phyloP scores from a whole-genome alignment of 352 stramenopile genomes.

The Peronosclerospora sorghi region DNA sequence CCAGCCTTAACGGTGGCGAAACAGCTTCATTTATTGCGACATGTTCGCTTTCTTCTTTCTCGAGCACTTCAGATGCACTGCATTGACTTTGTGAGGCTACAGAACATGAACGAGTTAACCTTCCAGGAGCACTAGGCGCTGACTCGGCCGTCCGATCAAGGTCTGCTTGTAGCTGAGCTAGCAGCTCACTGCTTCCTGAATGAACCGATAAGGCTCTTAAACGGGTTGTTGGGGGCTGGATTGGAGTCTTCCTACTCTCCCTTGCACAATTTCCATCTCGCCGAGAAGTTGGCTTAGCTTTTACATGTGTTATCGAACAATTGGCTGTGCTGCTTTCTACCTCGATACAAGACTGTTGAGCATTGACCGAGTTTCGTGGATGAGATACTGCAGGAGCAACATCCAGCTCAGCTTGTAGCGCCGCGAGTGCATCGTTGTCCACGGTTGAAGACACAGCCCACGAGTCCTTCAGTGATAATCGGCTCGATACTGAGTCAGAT shows the following conservation, averaged over 20 bases:
- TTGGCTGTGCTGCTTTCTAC: neutral
- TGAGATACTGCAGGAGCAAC: slow-evolving; percentile 2
- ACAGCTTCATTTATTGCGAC: slow-evolving; percentile 1
- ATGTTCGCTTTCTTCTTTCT: slow-evolving; percentile 17
- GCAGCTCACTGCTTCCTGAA: slow-evolving; percentile 20
- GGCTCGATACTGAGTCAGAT: slow-evolving; percentile 5
- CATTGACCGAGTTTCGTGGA: neutral
- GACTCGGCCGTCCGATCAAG: slow-evolving; percentile 5
- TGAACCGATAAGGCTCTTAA: slow-evolving; percentile 9
- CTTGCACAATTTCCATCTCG: neutral
- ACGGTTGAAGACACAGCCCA: slow-evolving; percentile 10
- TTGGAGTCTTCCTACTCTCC: neutral
- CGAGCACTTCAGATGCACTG: slow-evolving; percentile 23
- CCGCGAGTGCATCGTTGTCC: slow-evolving; percentile 21
- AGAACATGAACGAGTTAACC: slow-evolving; percentile 10
- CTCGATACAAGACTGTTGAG: neutral
- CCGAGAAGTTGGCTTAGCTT: slow-evolving; percentile 2
- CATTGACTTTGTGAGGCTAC: slow-evolving; percentile 17
- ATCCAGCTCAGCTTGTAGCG: slow-evolving; percentile 26
- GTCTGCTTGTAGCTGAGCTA: slow-evolving; percentile 25
- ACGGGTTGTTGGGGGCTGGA: slow-evolving; percentile 3
- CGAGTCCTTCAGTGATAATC: slow-evolving; percentile 9
- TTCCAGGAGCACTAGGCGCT: neutral
- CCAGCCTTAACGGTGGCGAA: neutral
- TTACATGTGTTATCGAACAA: slow-evolving; percentile 1